Evolutionary conservation across 1,284 basidiomycete species (phyloP).

Genomic region (Trametes hirsuta): DNA sequence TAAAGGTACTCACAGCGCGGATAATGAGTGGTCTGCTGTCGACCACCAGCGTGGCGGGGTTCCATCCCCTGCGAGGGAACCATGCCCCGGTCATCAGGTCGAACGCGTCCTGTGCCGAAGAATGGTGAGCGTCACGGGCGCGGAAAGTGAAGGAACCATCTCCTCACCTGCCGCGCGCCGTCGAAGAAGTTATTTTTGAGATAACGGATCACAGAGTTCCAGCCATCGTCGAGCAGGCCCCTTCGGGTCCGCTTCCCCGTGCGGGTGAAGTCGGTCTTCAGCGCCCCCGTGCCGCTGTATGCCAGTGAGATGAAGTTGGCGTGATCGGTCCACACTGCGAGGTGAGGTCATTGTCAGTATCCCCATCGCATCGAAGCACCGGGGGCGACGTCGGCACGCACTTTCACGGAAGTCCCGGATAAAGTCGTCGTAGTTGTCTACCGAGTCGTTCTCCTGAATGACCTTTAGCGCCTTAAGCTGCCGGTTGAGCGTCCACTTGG

Average conservation of each 20-base stretch:
- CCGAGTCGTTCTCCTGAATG: constrained; percentile 64
- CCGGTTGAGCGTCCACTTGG: constrained; percentile 80
- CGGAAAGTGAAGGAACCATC: not conserved
- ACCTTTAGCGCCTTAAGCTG: constrained; percentile 81
- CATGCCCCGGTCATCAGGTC: constrained; percentile 94
- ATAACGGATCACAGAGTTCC: constrained; percentile 88
- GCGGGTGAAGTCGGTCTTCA: constrained; percentile 97
- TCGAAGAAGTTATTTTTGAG: constrained; percentile 98
- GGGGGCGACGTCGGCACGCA: constrained; percentile 45
- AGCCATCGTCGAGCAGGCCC: constrained; percentile 85
- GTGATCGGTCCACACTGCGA: constrained; percentile 96
- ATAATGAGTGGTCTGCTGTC: constrained; percentile 83
- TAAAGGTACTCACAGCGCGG: constrained; percentile 66
- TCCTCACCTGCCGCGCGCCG: constrained; percentile 80
- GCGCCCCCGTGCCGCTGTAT: constrained; percentile 93
- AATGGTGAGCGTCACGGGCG: constrained; percentile 8
- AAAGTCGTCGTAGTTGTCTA: constrained; percentile 82
- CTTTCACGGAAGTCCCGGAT: constrained; percentile 88
- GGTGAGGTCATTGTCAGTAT: constrained; percentile 6
- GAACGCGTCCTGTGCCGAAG: constrained; percentile 74
- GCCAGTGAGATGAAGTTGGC: constrained; percentile 91
- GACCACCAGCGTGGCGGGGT: constrained; percentile 65
- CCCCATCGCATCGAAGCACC: not conserved
- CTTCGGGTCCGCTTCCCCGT: constrained; percentile 88
- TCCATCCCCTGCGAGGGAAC: constrained; percentile 71